Base-by-base conservation (phyloP, 2,329 filamentous ascomycete species). In the Ascochyta rabiei region DNA sequence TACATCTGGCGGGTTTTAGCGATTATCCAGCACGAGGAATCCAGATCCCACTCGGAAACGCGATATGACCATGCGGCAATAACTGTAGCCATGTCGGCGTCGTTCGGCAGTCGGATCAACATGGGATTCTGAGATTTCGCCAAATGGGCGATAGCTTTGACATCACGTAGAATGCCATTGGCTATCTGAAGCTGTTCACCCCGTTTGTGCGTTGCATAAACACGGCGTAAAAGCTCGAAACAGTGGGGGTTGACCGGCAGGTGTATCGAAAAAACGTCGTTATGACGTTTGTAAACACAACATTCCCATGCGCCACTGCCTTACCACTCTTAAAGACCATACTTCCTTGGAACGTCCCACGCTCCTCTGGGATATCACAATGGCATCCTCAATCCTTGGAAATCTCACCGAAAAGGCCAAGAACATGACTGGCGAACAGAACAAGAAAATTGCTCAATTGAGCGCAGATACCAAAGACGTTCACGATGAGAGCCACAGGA, bases 361-460 rank as follows among this genome's bases (percentile, higher is more conserved):
- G 35, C 41, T 48, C 13, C 12, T 48, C 33, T 53, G 49, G 43
- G 41, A 34, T 24, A 55, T 26, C 34, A 52, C 49, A 6, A 73
- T 75, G 72, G 72, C 72, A 35, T 71, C 71, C 3, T 48, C 62
- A 47, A 69, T 74, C 13, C 60, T 75, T 30, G 48, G 68, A 6
- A 63, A 60, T 30, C 60, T 66, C 5, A 44, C 69, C 19, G 64
- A 71, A 18, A 74, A 68, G 53, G 70, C 70, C 24, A 68, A 78
- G 57, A 61, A 67, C 44, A 68, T 75, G 49, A 47, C 61, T 16
- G 66, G 74, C 31, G 72, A 63, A 34, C 57, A 67, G 45, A 57
- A 68, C 59, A 77, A 80, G 59, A 91, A 92, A 79, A 67, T 84
- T 23, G 79, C 81, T 15, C 86, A 92, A 65, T 78, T 93, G 42